Conservation (phyloP, 768 basidiomycete species). For the Hericium erinaceus region DNA sequence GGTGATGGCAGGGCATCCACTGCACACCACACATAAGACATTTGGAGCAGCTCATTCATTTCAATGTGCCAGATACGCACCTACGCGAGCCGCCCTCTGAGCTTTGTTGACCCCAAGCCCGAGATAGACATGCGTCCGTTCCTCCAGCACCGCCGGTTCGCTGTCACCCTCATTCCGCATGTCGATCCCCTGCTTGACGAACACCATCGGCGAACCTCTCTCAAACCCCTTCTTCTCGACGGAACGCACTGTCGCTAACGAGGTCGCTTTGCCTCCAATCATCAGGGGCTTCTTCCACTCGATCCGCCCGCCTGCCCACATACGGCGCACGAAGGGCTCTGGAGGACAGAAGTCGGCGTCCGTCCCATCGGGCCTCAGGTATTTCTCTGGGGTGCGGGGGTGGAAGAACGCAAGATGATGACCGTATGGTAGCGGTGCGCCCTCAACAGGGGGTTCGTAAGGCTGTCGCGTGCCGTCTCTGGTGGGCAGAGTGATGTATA, state of each 20-base stretch:
- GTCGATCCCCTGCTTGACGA: conserved; percentile 59
- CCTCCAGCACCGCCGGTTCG: conserved; percentile 46
- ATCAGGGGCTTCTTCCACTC: conserved; percentile 49
- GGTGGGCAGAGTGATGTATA: conserved; percentile 65
- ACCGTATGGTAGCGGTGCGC: conserved; percentile 43
- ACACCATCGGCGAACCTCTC: conserved; percentile 57
- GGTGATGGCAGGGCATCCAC: conserved; percentile 42
- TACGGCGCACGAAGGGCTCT: conserved; percentile 62
- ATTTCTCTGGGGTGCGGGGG: conserved; percentile 45
- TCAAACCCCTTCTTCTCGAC: conserved; percentile 63
- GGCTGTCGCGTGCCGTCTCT: conserved; percentile 44
- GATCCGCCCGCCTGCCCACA: conserved; percentile 75
- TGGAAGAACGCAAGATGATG: conserved; percentile 75
- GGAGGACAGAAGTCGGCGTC: conserved; percentile 67
- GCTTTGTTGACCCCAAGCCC: conserved; percentile 16
- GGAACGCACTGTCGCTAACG: conserved; percentile 37
- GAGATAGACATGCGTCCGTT: conserved; percentile 58
- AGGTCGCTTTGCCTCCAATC: conserved; percentile 43
- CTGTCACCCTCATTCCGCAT: conserved; percentile 34
- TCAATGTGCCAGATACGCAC: conserved; percentile 20
- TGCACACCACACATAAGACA: conserved; percentile 15
- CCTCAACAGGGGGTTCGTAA: conserved; percentile 31
- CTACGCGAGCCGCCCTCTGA: conserved; percentile 29
- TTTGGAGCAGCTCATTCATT: neutral
- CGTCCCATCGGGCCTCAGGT: conserved; percentile 60